Evolutionary conservation across 441 rosid genomes (phyloP), one percentile per base, ranked within the genome.

Genomic region (Melastoma candidum): DNA sequence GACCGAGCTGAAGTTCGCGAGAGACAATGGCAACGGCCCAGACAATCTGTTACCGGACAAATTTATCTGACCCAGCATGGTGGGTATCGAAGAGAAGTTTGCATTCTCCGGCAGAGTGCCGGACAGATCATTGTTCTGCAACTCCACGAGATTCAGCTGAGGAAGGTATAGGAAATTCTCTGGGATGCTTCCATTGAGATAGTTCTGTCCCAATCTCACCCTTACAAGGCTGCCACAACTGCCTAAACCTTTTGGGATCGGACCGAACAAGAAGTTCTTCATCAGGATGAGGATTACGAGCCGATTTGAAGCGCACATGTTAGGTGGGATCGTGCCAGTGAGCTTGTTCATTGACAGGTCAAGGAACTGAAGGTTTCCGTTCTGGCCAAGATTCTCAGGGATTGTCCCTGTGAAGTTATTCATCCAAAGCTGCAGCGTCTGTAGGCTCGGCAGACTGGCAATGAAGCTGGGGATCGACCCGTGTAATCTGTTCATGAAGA

Each of bases 261-360:
- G 68, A 26, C 83, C 83, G 0, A 72, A 68, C 29, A 77, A 70
- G 65, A 72, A 77, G 58, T 77, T 77, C n/a, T 72, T 70, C 56
- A 74, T 51, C 26, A 74, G 68, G 45, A 77, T 68, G 11, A 77
- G 36, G 12, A 50, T 63, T 48, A 43, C 61, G 2, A 77, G 66
- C 56, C 58, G 64, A 50, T 72, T 68, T 3, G 75, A 72, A n/a
- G 53, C 46, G 45, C 79, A 74, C 56, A 77, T 49, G 41, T 56
- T 58, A 9, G 46, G 61, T 45, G 79, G 79, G 49, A 77, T 66
- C 17, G 56, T 71, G 39, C 82, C 82, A 2, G 82, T 74, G 54
- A 77, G 75, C 69, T 77, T 77, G 65, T 74, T 74, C 66, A 79
- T 71, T 22, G 82, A 77, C 54, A 77, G 63, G 56, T 77, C 82